These are phyloP conservation scores for Ordospora colligata DNA, from an alignment of 371 early-diverging fungal genomes.

Conservation along the genomic window DNA sequence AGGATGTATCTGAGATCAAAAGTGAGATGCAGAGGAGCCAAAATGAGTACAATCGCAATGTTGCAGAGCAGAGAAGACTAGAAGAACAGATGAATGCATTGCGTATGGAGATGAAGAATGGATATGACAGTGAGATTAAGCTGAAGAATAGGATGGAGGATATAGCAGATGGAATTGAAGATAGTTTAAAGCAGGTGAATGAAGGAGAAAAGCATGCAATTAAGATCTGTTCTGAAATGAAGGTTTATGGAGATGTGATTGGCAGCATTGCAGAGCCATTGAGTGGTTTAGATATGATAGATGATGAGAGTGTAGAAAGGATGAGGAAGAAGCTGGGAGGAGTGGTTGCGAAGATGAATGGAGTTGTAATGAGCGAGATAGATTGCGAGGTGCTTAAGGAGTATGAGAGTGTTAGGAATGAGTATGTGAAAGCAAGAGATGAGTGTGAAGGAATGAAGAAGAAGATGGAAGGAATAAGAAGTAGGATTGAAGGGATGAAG, in stretches of 20 bases:
- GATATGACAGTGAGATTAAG: conserved; percentile 48
- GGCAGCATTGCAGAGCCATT: conserved; percentile 21
- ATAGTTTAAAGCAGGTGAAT: not conserved
- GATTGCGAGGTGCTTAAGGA: conserved; percentile 62
- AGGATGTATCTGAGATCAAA: conserved; percentile 12
- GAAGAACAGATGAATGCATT: conserved; percentile 11
- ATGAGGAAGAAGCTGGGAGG: conserved; percentile 66
- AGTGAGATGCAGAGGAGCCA: conserved; percentile 11
- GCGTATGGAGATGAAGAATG: conserved; percentile 27
- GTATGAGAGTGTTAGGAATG: conserved; percentile 28
- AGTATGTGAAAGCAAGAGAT: conserved; percentile 27
- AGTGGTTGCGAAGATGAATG: conserved; percentile 65
- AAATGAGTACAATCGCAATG: conserved; percentile 7
- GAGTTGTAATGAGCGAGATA: conserved; percentile 62
- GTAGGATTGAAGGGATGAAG: conserved; percentile 68
- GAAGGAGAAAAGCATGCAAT: not conserved
- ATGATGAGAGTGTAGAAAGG: conserved; percentile 60
- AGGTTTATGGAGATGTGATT: conserved; percentile 62
- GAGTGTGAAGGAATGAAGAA: not conserved
- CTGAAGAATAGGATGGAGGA: conserved; percentile 41
- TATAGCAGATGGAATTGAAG: conserved; percentile 4
- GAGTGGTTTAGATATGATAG: conserved; percentile 50
- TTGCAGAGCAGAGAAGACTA: conserved; percentile 2
- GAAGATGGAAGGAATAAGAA: conserved; percentile 12
- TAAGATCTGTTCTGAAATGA: not conserved